These are phyloP conservation scores for Wickerhamomyces queroliae DNA, from an alignment of 805 yeast genomes.

Conservation along the genomic window DNA sequence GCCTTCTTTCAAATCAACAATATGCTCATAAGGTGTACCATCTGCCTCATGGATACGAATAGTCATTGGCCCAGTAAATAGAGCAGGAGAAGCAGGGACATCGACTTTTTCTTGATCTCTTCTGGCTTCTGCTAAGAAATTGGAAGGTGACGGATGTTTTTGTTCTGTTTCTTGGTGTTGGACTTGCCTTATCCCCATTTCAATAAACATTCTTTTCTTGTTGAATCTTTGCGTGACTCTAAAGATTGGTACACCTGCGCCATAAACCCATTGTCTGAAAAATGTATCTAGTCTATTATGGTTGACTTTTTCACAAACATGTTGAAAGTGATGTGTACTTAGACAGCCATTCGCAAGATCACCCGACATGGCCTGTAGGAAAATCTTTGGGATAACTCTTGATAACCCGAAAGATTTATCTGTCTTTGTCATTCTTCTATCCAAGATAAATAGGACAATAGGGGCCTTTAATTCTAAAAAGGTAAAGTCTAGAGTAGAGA, in stretches of 20 bases:
- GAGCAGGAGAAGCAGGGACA: conserved; percentile 20
- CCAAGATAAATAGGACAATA: conserved; percentile 74
- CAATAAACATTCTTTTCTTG: conserved; percentile 88
- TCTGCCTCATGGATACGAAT: conserved; percentile 96
- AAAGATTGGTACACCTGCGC: conserved; percentile 85
- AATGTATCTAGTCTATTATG: conserved; percentile 77
- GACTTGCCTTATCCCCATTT: conserved; percentile 88
- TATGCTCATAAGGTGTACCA: conserved; percentile 98
- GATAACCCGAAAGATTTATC: conserved; percentile 91
- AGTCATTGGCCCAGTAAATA: conserved; percentile 93
- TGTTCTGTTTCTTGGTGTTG: conserved; percentile 57
- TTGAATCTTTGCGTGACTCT: conserved; percentile 88
- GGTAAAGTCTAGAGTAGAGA: conserved; percentile 52
- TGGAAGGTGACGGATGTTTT: conserved; percentile 27
- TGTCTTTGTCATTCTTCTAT: conserved; percentile 91
- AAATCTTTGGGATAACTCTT: conserved; percentile 85
- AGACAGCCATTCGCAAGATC: conserved; percentile 75
- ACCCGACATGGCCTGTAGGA: conserved; percentile 93
- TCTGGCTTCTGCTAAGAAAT: conserved; percentile 34
- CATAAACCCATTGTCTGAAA: conserved; percentile 90
- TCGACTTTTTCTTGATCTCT: conserved; percentile 6
- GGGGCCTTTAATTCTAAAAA: conserved; percentile 83
- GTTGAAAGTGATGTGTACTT: conserved; percentile 80
- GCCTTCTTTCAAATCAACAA: conserved; percentile 82
- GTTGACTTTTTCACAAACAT: conserved; percentile 92